Base-by-base conservation (phyloP, 495 filamentous ascomycete species). In the Penicillium flavigenum region DNA sequence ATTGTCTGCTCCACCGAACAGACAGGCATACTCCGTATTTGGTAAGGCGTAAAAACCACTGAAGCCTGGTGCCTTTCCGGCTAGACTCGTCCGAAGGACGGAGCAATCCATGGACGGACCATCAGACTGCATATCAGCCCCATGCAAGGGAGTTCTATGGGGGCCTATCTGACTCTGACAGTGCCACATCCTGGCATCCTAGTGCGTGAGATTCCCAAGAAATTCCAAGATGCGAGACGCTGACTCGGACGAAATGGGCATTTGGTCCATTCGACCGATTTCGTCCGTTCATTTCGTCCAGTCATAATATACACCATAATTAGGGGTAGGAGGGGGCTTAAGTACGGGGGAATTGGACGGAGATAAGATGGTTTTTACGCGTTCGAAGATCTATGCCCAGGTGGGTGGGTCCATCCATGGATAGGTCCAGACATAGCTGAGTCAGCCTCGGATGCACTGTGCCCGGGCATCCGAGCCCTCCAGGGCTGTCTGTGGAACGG, bases 391-490 rank as follows among this genome's bases (percentile, higher is more conserved):
- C 27, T 4, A 24, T 24, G 24, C 24, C 24, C 24, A 22, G 22
- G 22, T 2, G 2, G 22, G 22, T 20, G 20, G 20, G 20, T 20
- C 20, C 20, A 20, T 22, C 22, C 22, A 22, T 22, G 2, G 22
- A 22, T 22, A 22, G 26, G 1, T 8, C 26, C 6, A 27, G 7
- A 8, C 7, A 29, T 42, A 19, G 44, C 26, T 47, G 45, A 47
- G 45, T 47, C 45, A 47, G 45, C 45, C 39, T 47, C 45, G 45
- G 45, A 47, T 47, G 26, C 26, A 47, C 4, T 16, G 0, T 4
- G 17, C 16, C 45, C 45, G 45, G 26, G 14, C 45, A 47, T 47
- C 45, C 45, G 45, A 47, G 45, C 12, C 45, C 45, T 14, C 27
- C 27, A 29, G 7, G 27, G 27, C 27, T 29, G 27, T 29, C 9